phyloP scores from a whole-genome alignment of 1,139 yeast genomes.

The Zygotorulaspora mrakii region DNA sequence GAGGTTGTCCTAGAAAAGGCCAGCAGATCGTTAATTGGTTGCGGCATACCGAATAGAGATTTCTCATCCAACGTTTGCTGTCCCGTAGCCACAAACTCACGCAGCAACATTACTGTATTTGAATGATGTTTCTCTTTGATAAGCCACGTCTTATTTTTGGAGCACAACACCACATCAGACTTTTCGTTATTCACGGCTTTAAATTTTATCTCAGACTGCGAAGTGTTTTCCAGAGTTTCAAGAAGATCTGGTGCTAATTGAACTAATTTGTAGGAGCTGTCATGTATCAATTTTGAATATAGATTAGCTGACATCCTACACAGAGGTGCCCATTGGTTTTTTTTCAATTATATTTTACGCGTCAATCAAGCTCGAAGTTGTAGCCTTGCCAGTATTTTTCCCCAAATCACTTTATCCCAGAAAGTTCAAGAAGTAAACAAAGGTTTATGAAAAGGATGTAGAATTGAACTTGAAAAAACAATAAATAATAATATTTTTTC shows the following conservation, averaged over 20 bases:
- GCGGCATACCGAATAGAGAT: slow-evolving; percentile 21
- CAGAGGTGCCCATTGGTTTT: neutral
- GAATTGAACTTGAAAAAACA: neutral
- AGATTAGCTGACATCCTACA: slow-evolving; percentile 16
- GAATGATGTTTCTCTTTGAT: slow-evolving; percentile 83
- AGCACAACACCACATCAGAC: slow-evolving; percentile 59
- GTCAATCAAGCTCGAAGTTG: neutral
- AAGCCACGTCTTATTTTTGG: slow-evolving; percentile 55
- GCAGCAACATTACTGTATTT: slow-evolving; percentile 62
- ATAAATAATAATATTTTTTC: too few species aligned
- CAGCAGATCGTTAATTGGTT: slow-evolving; percentile 33
- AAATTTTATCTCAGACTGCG: slow-evolving; percentile 39
- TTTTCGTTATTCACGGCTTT: slow-evolving; percentile 44
- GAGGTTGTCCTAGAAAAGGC: slow-evolving; percentile 46
- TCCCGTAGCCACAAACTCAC: slow-evolving; percentile 25
- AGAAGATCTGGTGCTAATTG: slow-evolving; percentile 58
- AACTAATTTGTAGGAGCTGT: slow-evolving; percentile 48
- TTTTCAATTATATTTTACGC: slow-evolving; percentile 4
- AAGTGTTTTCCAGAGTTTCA: slow-evolving; percentile 40
- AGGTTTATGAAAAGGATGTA: neutral
- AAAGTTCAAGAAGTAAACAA: slow-evolving; percentile 11
- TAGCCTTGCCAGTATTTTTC: neutral
- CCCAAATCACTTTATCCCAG: slow-evolving; percentile 6
- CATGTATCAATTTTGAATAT: slow-evolving; percentile 31
- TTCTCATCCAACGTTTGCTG: slow-evolving; percentile 24